A percentile compares a stretch with the other conserved stretches of the same genome.
phyloP scores from a whole-genome alignment of 441 rosid species.

The Corymbia citriodora region DNA sequence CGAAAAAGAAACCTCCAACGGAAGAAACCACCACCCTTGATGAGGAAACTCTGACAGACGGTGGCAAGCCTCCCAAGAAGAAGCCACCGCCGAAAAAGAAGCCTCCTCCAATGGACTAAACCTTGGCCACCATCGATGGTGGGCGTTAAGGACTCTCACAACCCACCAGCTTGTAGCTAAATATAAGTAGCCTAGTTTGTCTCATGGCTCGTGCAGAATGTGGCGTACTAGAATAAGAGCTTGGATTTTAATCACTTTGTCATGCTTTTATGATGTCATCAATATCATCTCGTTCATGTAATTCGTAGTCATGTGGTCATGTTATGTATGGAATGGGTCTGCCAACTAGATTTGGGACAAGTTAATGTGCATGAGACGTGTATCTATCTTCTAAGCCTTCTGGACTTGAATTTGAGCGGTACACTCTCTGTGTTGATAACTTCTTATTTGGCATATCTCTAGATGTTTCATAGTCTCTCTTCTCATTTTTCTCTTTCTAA shows the following conservation, averaged over 20 bases:
- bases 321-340: not conserved
- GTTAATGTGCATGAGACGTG: not conserved
- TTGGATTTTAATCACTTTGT: not conserved
- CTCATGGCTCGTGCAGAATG: not conserved
- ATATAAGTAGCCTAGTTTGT: not conserved
- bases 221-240: not conserved
- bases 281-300: not conserved
- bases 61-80: not conserved
- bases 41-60: not conserved
- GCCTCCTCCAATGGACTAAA: not conserved
- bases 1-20: not conserved
- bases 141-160: not conserved
- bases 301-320: not conserved
- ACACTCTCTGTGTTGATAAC: not conserved
- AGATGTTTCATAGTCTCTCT: not conserved
- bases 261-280: not conserved
- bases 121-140: not conserved
- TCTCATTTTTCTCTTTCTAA: not conserved
- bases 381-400: not conserved
- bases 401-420: not conserved
- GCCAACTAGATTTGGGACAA: not conserved
- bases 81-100: not conserved
- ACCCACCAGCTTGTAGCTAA: not conserved
- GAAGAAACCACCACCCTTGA: not conserved
- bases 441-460: not conserved